phyloP scores from a whole-genome alignment of 805 yeast genomes.

The Torulaspora gathmanii region DNA sequence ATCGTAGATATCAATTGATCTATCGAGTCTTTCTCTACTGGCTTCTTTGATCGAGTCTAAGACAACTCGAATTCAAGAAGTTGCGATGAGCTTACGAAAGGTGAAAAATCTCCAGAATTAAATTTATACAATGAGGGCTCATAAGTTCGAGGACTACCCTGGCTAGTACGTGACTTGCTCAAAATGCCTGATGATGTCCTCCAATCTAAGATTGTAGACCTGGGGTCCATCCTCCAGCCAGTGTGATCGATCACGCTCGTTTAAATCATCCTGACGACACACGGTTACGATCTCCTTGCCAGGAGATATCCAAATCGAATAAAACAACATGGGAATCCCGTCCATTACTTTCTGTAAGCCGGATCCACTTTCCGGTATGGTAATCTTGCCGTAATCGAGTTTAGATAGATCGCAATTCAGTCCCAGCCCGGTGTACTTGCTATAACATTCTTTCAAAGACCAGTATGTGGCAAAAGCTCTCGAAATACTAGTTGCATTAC shows the following conservation, averaged over 20 bases:
- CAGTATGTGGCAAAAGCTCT: conserved; percentile 54
- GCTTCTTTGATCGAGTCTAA: background rate
- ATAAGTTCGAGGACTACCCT: background rate
- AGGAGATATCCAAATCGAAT: conserved; percentile 24
- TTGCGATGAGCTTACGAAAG: background rate
- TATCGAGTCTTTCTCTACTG: background rate
- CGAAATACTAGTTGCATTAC: conserved; percentile 19
- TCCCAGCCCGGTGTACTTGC: conserved; percentile 65
- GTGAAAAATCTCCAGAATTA: background rate
- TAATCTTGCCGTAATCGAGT: conserved; percentile 30
- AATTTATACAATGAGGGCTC: background rate
- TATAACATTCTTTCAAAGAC: conserved; percentile 77
- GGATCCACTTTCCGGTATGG: background rate
- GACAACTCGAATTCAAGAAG: too few relatives aligned
- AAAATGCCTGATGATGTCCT: background rate
- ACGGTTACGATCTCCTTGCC: conserved; percentile 17
- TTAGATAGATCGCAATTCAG: conserved; percentile 36
- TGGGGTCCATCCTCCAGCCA: conserved; percentile 1
- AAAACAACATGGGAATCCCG: conserved; percentile 14
- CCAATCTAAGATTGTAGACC: conserved; percentile 1
- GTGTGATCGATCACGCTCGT: background rate
- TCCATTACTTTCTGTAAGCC: conserved; percentile 10
- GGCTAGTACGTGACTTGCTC: background rate
- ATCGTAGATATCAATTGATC: background rate
- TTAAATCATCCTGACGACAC: conserved; percentile 9